Base-by-base conservation (phyloP, 495 filamentous ascomycete species). In the Neurospora discreta region DNA sequence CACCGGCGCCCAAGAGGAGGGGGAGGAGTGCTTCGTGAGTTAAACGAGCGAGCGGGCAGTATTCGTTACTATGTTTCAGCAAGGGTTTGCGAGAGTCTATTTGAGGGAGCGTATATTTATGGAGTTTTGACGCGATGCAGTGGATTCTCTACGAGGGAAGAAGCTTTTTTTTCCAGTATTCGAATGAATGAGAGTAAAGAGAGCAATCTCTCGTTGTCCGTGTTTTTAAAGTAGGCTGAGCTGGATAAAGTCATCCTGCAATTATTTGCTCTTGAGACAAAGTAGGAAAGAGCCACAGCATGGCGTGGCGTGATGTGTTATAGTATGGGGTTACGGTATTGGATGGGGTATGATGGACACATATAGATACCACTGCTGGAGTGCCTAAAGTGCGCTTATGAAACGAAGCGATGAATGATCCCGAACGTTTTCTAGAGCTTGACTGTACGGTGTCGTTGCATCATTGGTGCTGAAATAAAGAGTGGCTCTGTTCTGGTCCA, bases 1-100 rank as follows among this genome's bases (percentile, higher is more conserved):
- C 78, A 13, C 80, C 80, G 10, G 78, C 78, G 30, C 80, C 80
- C 11, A 81, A 80, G 70, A 72, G 78, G 16, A 74, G 73, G 60
- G 77, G 73, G 15, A 67, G 73, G 70, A 36, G 52, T 9, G 75
- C 71, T 20, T 13, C 23, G 0, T 70, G 42, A 70, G 1, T 30
- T 16, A 5, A 33, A 8, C 6, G 52, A 4, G 26, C 4, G 52
- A 60, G 52, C 26, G 23, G 23, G 13, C 5, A 11, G 1, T 3
- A 9, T 26, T 60, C 33, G 2, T 60, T 18, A 30, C 30, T 1
- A 39, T 60, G 20, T 60, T 23, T 13, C 20, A 15, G 20, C 44
- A 52, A 5, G 20, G 10, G 44, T 23, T 13, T 52, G 6, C 0
- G 6, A 60, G 52, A 60, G 26, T 60, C 6, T 15, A 30, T 11